Evolutionary conservation across 164 flowering plant genomes (phyloP).

Genomic region (Saururus chinensis): DNA sequence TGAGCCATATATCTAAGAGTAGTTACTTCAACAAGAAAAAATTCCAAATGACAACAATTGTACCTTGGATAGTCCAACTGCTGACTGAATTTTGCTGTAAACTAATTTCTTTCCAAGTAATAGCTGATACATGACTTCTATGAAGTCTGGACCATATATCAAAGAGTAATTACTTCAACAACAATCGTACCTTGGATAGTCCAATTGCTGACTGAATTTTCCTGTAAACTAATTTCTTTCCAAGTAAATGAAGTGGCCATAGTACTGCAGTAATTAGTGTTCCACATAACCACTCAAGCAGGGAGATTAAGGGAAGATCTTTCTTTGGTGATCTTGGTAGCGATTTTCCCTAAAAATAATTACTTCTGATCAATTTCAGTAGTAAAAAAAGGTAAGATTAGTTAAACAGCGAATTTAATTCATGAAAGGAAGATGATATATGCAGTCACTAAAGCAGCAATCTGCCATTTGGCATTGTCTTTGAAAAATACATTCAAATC

Average conservation of each 20-base stretch:
- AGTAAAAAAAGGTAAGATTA: no score
- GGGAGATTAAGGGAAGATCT: conserved; percentile 25
- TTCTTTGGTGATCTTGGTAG: conserved; percentile 36
- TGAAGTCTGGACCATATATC: neutral
- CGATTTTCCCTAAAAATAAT: conserved; percentile 52
- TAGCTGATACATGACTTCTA: neutral
- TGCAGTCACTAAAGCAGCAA: neutral
- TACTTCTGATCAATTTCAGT: neutral
- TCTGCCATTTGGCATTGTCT: no score
- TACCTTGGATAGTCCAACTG: conserved; percentile 88
- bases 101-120: conserved; percentile 57
- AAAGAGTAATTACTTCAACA: neutral
- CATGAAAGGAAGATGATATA: neutral
- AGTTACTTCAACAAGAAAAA: no score
- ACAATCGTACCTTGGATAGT: conserved; percentile 57
- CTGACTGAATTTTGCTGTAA: conserved; percentile 68
- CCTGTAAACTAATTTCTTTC: conserved; percentile 53
- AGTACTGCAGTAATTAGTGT: conserved; percentile 41
- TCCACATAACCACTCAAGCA: conserved; percentile 60
- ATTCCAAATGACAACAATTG: no score
- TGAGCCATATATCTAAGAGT: neutral
- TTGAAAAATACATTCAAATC: no score
- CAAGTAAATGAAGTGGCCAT: conserved; percentile 75
- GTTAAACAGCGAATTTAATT: neutral
- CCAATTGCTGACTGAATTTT: conserved; percentile 82